phyloP scores from a whole-genome alignment of 129 eudicot species.

The Chrysanthemum seticuspe region DNA sequence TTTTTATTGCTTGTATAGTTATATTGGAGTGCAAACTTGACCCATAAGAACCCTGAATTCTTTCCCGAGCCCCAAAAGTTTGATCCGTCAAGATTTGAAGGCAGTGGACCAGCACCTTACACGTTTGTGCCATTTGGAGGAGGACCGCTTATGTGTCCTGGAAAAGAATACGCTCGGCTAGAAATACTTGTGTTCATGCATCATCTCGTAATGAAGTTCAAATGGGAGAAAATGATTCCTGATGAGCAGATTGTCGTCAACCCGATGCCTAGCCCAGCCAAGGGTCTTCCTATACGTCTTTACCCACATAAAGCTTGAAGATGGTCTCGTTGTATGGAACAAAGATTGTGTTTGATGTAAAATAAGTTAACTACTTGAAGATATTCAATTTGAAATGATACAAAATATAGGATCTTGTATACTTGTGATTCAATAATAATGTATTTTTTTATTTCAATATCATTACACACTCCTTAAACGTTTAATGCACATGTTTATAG shows the following conservation, averaged over 20 bases:
- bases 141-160: too few relatives aligned
- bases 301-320: constrained; percentile 22
- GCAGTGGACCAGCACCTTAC: constrained; percentile 64
- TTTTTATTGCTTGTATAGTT: too few relatives aligned
- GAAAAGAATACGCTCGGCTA: too few relatives aligned
- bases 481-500: too few relatives aligned
- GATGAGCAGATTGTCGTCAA: constrained; percentile 49
- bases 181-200: too few relatives aligned
- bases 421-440: not conserved
- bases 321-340: not conserved
- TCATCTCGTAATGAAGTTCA: constrained; percentile 15
- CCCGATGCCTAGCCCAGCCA: constrained; percentile 1
- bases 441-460: not conserved
- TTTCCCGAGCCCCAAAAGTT: constrained; percentile 59
- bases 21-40: too few relatives aligned
- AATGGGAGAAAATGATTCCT: not conserved
- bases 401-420: not conserved
- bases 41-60: constrained; percentile 53
- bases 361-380: not conserved
- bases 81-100: constrained; percentile 72
- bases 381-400: not conserved
- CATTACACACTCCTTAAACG: not conserved
- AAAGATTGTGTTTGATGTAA: not conserved
- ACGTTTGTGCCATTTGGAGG: constrained; percentile 74
- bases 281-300: constrained; percentile 45